Percentiles rank a stretch among this genome's conserved stretches.
Evolutionary conservation across 768 basidiomycete genomes (phyloP).

Genomic region (Termitomyces sp.): DNA sequence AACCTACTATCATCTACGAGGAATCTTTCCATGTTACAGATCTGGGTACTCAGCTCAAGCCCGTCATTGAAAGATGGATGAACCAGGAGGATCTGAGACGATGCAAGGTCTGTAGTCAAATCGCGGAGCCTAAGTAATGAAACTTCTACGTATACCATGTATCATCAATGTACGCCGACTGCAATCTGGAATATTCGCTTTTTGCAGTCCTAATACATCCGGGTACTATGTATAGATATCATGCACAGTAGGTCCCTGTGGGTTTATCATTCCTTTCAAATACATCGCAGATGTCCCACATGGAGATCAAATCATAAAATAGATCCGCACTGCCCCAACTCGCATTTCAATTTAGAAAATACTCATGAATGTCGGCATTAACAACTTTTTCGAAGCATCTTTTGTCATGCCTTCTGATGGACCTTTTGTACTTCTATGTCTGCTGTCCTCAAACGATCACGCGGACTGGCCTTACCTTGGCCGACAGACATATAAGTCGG

Average conservation of each 20-base stretch:
- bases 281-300: neutral
- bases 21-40: conserved; percentile 86
- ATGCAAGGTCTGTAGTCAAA: conserved; percentile 41
- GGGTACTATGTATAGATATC: neutral
- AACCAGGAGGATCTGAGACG: conserved; percentile 56
- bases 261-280: neutral
- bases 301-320: conserved; percentile 39
- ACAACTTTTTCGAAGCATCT: neutral
- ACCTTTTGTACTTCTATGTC: neutral
- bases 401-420: conserved; percentile 3
- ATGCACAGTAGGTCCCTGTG: neutral
- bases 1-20: conserved; percentile 76
- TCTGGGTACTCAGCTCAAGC: conserved; percentile 90
- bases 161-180: neutral
- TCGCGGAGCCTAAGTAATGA: conserved; percentile 27
- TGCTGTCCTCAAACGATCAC: neutral
- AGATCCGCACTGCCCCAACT: neutral
- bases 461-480: neutral
- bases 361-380: neutral
- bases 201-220: neutral
- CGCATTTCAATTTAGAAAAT: neutral
- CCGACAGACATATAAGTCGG: neutral
- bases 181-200: neutral
- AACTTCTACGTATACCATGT: neutral
- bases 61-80: conserved; percentile 88